Evolutionary conservation across 139 green algal species (phyloP).

Genomic region (Dunaliella sp.): DNA sequence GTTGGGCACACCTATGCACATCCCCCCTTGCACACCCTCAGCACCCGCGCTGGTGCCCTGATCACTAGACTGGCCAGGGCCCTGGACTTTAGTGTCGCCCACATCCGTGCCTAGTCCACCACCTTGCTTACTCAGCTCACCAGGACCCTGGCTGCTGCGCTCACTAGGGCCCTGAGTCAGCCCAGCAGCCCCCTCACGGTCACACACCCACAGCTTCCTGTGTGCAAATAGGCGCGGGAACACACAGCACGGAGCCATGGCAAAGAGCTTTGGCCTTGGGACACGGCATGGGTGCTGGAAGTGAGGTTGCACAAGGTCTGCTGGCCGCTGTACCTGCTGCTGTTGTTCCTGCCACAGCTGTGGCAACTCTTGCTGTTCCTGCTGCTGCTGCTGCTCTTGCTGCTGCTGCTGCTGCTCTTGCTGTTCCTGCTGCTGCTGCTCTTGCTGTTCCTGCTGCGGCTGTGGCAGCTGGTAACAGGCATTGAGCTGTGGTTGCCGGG

Average conservation of each 20-base stretch:
- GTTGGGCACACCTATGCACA: too few relatives aligned
- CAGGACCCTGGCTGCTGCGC: background rate
- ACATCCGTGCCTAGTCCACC: background rate
- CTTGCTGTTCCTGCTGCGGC: background rate
- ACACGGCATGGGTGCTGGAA: too few relatives aligned
- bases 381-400: background rate
- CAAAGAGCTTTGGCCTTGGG: conserved; percentile 53
- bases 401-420: background rate
- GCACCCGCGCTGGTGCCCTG: background rate
- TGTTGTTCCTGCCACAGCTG: too few relatives aligned
- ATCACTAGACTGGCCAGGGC: background rate
- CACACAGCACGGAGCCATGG: conserved; percentile 62
- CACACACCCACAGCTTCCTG: conserved; percentile 15
- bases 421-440: background rate
- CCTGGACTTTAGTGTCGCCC: background rate
- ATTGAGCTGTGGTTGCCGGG: too few relatives aligned
- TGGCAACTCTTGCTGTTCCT: background rate
- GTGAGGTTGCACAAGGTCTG: too few relatives aligned
- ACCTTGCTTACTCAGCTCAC: background rate
- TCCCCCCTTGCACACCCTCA: background rate
- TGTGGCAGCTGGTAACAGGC: background rate
- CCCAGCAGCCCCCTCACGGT: background rate
- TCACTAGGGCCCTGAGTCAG: background rate
- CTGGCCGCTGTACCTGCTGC: too few relatives aligned
- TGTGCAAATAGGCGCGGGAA: conserved; percentile 52